Base-by-base conservation (phyloP, 1,139 yeast species). In the Geotrichum restrictum region DNA sequence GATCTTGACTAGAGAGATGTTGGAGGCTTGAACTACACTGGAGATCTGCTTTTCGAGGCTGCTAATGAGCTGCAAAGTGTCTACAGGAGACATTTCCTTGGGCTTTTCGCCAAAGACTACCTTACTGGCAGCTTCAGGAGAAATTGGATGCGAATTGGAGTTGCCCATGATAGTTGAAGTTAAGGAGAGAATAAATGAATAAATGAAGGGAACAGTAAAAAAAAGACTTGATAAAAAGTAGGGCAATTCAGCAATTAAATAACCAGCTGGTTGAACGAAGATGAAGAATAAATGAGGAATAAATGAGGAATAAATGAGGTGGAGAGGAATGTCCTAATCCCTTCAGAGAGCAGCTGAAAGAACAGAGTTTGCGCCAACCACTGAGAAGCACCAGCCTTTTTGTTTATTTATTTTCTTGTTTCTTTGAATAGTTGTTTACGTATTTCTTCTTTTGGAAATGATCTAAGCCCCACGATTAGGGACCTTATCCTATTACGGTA, bases 1-100 rank as follows among this genome's bases (percentile, higher is more conserved):
- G 8, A 46, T 18, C 7, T 22, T 22, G 31, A 46, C 42, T 2
- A 46, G 44, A 8, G 44, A 32, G 21, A 46, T 46, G 36, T 46
- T 46, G 19, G 49, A 46, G n/a, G 39, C 37, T 31, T 46, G 39
- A 8, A 46, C 49, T 14, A 46, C 37, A 14, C 14, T 31, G 22
- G 21, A 38, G 37, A 46, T 46, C 31, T 46, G 49, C 32, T 38
- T 46, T 24, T 46, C 49, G 14, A 46, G 49, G 43, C 31, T 46
- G 39, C 31, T 39, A 21, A 46, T 46, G 14, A 46, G 49, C 37
- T 46, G 37, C 27, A 46, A 38, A 2, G 49, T 46, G 22, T 46
- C 45, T 13, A 39, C 29, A 3, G 49, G 49, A 29, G 49, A 46
- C 49, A 46, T 46, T n/a, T 46, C 33, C 7, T 18, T 21, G 27